These are phyloP conservation scores for Cystobasidium slooffiae DNA, from an alignment of 1,284 basidiomycete species.

Conservation along the genomic window DNA sequence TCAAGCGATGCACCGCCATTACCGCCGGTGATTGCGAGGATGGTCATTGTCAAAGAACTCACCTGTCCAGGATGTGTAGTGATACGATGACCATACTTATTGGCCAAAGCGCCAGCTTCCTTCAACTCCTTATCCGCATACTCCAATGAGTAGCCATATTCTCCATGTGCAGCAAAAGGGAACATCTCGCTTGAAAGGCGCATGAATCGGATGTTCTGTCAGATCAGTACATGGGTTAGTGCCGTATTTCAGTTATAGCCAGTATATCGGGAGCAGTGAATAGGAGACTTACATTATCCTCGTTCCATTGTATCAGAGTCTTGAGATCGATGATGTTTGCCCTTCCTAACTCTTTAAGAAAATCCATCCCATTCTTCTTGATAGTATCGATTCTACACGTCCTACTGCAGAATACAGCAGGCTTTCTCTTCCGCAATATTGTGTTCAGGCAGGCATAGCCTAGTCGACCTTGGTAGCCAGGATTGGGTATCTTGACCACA, in stretches of 20 bases:
- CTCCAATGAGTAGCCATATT: constrained; percentile 76
- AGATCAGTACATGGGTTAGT: too few relatives aligned
- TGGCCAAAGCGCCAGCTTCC: constrained; percentile 72
- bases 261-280: too few relatives aligned
- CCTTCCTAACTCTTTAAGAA: constrained; percentile 75
- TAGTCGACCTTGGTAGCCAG: constrained; percentile 62
- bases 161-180: constrained; percentile 81
- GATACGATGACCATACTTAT: constrained; percentile 74
- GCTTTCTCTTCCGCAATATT: constrained; percentile 71
- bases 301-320: constrained; percentile 81
- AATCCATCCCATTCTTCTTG: constrained; percentile 72
- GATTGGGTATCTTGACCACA: constrained; percentile 55
- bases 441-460: constrained; percentile 79
- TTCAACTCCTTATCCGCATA: constrained; percentile 67
- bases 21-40: background rate
- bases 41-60: constrained; percentile 21
- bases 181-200: constrained; percentile 87
- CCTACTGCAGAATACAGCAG: constrained; percentile 74
- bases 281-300: constrained; percentile 63
- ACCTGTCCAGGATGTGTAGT: constrained; percentile 84
- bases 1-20: constrained; percentile 11
- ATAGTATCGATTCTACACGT: constrained; percentile 77
- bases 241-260: too few relatives aligned
- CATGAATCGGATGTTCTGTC: constrained; percentile 72
- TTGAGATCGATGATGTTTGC: constrained; percentile 73